Percentiles rank a stretch among this genome's conserved stretches.
Conservation (phyloP, 192 early-diverging fungal genomes). For the Jimgerdemannia flammicorona region DNA sequence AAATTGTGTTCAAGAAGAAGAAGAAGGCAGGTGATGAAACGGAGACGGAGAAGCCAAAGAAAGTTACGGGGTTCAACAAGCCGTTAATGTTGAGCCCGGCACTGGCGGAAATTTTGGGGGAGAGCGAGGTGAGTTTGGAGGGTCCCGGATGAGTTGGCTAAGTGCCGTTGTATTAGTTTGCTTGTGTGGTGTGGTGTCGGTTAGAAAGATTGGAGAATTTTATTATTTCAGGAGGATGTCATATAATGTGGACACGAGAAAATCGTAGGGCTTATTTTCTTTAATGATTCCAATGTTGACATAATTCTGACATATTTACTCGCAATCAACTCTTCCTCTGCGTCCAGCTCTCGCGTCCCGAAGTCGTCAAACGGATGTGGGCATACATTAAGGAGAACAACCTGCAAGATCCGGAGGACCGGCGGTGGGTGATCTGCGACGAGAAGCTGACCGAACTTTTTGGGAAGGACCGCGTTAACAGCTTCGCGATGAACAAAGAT, state of each 20-base stretch:
- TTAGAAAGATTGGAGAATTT: no score
- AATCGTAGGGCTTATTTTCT: not conserved
- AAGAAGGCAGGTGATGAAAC: conserved; percentile 1
- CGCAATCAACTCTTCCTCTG: not conserved
- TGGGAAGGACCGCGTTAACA: conserved; percentile 44
- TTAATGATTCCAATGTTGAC: not conserved
- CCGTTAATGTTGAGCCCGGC: conserved; percentile 38
- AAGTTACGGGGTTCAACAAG: conserved; percentile 42
- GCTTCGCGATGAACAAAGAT: conserved; percentile 59
- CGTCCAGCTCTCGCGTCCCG: conserved; percentile 49
- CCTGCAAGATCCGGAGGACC: conserved; percentile 52
- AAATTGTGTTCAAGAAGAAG: conserved; percentile 19
- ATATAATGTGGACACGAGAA: no score
- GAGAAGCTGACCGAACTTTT: conserved; percentile 44
- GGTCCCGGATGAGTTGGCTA: not conserved
- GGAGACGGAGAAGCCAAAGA: conserved; percentile 30
- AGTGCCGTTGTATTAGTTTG: not conserved
- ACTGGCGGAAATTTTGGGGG: conserved; percentile 37
- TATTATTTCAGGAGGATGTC: no score
- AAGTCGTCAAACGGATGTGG: conserved; percentile 61
- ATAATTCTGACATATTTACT: not conserved
- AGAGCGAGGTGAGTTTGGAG: conserved; percentile 26
- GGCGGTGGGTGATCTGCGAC: conserved; percentile 51
- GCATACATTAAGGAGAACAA: conserved; percentile 53
- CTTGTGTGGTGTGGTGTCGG: not conserved